Evolutionary conservation across 495 filamentous ascomycete genomes (phyloP).

Genomic region (Penicillium cataractarum): DNA sequence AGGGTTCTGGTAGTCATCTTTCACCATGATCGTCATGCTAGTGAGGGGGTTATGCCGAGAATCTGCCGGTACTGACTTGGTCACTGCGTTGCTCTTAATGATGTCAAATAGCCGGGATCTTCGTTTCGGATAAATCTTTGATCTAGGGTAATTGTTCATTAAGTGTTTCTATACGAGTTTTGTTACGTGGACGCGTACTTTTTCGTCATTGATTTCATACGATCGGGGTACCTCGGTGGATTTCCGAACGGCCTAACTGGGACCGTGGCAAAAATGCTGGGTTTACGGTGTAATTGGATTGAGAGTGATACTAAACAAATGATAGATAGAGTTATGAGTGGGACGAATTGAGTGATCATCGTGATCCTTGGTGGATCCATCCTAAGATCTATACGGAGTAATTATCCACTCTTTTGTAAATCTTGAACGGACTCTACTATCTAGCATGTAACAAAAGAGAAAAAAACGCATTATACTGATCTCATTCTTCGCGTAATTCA

Average conservation of each 20-base stretch:
- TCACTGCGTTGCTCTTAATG: no score
- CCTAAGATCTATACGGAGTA: neutral
- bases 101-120: conserved; percentile 2
- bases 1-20: neutral
- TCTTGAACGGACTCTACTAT: neutral
- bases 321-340: neutral
- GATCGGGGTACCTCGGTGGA: neutral
- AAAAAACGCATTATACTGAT: conserved; percentile 32
- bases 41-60: neutral
- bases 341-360: neutral
- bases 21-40: neutral
- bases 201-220: neutral
- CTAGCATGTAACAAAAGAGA: neutral
- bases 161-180: neutral
- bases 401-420: no score
- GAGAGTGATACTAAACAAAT: neutral
- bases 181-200: neutral
- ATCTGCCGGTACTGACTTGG: neutral
- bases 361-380: neutral
- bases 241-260: neutral
- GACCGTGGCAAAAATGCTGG: neutral
- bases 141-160: neutral
- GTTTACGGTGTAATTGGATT: neutral
- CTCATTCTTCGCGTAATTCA: conserved; percentile 37
- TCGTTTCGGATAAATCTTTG: neutral